Evolutionary conservation across 2,329 filamentous ascomycete genomes (phyloP), one percentile per base, ranked within the genome.

Genomic region (Diaporthe sp.): DNA sequence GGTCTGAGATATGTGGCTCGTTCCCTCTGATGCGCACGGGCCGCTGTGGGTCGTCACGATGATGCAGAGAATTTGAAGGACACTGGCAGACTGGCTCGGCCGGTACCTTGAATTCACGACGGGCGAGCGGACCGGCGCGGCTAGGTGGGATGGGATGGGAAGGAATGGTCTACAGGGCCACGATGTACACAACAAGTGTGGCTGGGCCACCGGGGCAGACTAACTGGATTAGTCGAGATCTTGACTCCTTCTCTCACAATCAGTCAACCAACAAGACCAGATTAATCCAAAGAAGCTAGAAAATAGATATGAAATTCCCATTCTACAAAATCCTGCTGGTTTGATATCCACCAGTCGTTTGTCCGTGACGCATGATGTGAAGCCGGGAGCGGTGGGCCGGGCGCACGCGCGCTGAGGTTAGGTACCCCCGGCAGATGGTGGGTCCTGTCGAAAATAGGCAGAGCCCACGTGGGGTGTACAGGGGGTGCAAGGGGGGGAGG

Each of bases 171-270:
- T 69, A 53, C 46, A 22, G 31, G 49, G 22, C 49, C 31, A 42
- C 31, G 65, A 69, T 55, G 65, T 28, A 69, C 65, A 68, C 62
- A 51, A 3, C 13, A 37, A 37, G 13, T 34, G 65, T 69, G 65
- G 65, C 65, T 69, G 65, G 65, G 65, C 46, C 65, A 69, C 65
- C 46, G 15, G 65, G 31, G 49, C 65, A 55, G 65, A 42, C 65
- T 69, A 69, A 69, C 65, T 39, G 65, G 65, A 55, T 69, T 69
- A 69, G 65, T 69, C 65, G 15, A 42, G 49, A 69, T 53, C 34
- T 55, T 53, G 8, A 37, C 44, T 15, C 28, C 19, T 25, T 51
- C 44, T 51, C 28, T 39, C 44, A 39, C 59, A 46, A 42, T 46
- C 57, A 59, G 13, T 8, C 42, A 46, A 46, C 42, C 39, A 51